Conservation (phyloP, 2,329 filamentous ascomycete genomes). For the Cyphellophora europaea region DNA sequence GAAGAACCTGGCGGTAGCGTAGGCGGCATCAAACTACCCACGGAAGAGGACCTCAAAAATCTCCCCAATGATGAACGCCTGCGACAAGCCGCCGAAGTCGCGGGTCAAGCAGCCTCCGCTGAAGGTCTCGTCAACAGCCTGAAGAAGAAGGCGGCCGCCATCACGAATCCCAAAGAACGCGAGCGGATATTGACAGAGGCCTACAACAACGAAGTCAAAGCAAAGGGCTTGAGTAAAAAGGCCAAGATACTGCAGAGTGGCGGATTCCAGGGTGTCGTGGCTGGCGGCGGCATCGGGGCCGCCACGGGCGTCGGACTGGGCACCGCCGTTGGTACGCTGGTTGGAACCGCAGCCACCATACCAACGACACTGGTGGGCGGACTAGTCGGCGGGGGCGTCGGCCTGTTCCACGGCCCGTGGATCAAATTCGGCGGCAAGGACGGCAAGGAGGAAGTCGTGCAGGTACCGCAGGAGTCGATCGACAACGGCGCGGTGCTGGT, state of each 20-base stretch:
- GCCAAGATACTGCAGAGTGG: conserved; percentile 13
- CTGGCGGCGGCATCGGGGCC: conserved; percentile 13
- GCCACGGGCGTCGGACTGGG: conserved; percentile 12
- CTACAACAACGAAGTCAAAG: conserved; percentile 14
- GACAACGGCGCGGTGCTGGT: conserved; percentile 8
- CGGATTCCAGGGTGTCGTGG: conserved; percentile 11
- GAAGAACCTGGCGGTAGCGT: too few relatives aligned
- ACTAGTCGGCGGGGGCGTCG: conserved; percentile 9
- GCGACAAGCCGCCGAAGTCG: background rate
- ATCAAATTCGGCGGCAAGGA: conserved; percentile 13
- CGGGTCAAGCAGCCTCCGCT: background rate
- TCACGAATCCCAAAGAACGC: conserved; percentile 9
- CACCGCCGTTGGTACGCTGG: conserved; percentile 8
- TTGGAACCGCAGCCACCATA: conserved; percentile 9
- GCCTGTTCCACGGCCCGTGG: conserved; percentile 12
- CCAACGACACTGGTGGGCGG: conserved; percentile 10
- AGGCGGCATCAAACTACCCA: background rate
- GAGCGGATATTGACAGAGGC: conserved; percentile 12
- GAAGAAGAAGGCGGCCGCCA: conserved; percentile 10
- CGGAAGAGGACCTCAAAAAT: background rate
- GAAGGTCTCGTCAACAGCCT: conserved; percentile 5
- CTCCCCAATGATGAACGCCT: background rate
- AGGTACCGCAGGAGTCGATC: conserved; percentile 8
- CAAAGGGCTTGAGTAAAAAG: conserved; percentile 13
- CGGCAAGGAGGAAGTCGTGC: conserved; percentile 12